phyloP scores from a whole-genome alignment of 1,284 basidiomycete genomes.

The Trichosporon asahii region DNA sequence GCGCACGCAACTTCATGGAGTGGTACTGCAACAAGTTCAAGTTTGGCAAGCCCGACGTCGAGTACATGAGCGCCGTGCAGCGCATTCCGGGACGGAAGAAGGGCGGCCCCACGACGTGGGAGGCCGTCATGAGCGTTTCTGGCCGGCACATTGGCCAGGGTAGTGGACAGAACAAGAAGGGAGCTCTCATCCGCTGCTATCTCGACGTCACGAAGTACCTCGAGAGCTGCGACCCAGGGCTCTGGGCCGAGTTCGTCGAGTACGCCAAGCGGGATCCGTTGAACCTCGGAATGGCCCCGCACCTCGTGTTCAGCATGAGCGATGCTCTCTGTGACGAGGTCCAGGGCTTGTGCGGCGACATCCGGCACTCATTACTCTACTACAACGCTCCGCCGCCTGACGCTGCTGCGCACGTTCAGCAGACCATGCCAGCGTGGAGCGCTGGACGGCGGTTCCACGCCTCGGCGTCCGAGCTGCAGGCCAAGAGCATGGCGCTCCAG shows the following conservation, averaged over 20 bases:
- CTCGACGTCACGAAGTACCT: slow-evolving; percentile 85
- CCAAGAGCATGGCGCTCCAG: slow-evolving; percentile 64
- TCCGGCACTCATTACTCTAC: slow-evolving; percentile 60
- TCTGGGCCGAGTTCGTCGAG: slow-evolving; percentile 71
- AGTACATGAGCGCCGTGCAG: slow-evolving; percentile 40
- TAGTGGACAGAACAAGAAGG: slow-evolving; percentile 67
- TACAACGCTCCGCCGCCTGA: slow-evolving; percentile 43
- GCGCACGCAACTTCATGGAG: slow-evolving; percentile 87
- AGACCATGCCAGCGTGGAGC: slow-evolving; percentile 34
- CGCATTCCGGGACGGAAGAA: slow-evolving; percentile 12
- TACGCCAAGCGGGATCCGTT: slow-evolving; percentile 38
- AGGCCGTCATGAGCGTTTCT: slow-evolving; percentile 76
- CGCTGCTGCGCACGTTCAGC: slow-evolving; percentile 27
- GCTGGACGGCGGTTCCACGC: slow-evolving; percentile 24
- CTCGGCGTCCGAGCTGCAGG: slow-evolving; percentile 45
- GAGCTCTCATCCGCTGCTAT: slow-evolving; percentile 69
- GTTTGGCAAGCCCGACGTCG: slow-evolving; percentile 77
- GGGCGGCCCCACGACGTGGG: slow-evolving; percentile 58
- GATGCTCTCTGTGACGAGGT: slow-evolving; percentile 70
- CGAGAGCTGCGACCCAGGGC: slow-evolving; percentile 70
- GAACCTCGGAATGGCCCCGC: slow-evolving; percentile 62
- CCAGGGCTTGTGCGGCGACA: slow-evolving; percentile 66
- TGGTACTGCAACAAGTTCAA: slow-evolving; percentile 83
- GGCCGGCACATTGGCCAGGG: slow-evolving; percentile 79
- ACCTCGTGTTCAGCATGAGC: slow-evolving; percentile 68